Conservation (phyloP, 2,329 filamentous ascomycete genomes). For the Geoglossum cookeanum region DNA sequence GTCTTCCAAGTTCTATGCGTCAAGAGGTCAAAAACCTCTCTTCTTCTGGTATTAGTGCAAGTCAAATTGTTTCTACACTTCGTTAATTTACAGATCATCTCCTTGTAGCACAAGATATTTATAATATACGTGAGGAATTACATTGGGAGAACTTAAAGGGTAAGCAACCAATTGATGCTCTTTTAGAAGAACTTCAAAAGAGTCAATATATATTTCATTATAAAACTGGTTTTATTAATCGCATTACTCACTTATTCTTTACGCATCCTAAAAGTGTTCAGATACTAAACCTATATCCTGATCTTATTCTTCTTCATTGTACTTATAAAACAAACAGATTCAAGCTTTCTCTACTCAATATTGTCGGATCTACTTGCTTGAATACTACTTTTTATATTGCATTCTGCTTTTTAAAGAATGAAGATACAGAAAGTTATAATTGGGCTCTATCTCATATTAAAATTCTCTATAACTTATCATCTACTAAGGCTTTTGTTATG, state of each 20-base stretch:
- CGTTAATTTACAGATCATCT: not conserved
- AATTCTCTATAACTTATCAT: not conserved
- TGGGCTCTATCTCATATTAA: not conserved
- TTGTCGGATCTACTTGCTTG: not conserved
- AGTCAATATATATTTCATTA: not conserved
- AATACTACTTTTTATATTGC: not conserved
- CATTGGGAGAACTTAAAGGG: not conserved
- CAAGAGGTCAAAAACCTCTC: not conserved
- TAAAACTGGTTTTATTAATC: not conserved
- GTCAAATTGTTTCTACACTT: not conserved
- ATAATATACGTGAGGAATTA: not conserved
- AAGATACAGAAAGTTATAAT: not conserved
- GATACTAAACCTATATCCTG: not conserved
- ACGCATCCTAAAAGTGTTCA: not conserved
- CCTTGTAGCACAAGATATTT: not conserved
- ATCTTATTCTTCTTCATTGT: not conserved
- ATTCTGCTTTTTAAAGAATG: not conserved
- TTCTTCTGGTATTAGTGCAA: not conserved
- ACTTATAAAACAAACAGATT: constrained; percentile 1
- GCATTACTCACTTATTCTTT: not conserved
- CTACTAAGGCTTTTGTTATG: not conserved
- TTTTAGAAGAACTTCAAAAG: not conserved
- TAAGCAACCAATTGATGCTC: not conserved
- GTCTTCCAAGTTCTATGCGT: not conserved
- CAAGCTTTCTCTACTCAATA: not conserved